Base-by-base conservation (phyloP, 257 asterid genomes). In the Solanum chmielewskii region DNA sequence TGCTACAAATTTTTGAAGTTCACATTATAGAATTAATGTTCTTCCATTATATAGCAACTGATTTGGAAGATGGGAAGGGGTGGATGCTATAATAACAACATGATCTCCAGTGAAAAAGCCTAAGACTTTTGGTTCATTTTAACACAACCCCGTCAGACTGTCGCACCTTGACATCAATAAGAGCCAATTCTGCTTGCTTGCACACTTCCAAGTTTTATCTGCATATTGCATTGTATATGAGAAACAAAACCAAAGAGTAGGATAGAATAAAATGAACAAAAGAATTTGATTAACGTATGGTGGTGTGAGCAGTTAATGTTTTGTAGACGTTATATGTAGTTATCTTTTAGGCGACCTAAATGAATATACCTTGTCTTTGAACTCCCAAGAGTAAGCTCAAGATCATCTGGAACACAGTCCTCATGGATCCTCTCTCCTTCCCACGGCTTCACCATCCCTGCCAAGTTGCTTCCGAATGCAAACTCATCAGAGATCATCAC, bases 391-490 rank as follows among this genome's bases (percentile, higher is more conserved):
- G 95, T 91, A 86, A 92, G 95, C 42, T 92, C 94, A 41, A 92
- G 94, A 82, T 91, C 94, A 88, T 92, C 94, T 1, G 91, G 89
- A 23, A 89, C 93, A 77, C 89, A 90, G 21, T 90, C 93, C 75
- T 90, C 94, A 75, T 92, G 95, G 49, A 92, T 92, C 90, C 93
- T 90, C 88, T 92, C 95, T 45, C 95, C 95, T 87, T 92, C 92
- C 95, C 93, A 92, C 5, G 95, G 91, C 90, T 92, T 92, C 62
- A 92, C 95, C 18, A 92, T 83, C 5, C 93, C 91, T 15, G 85
- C 76, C 8, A 80, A 49, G 73, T 75, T 88, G 89, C 91, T 89
- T 45, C 93, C 91, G 15, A 92, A 91, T 25, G 95, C 95, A 88
- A 91, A 92, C 84, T 92, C 95, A n/a, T 89, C 91, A 0, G 93